Base-by-base conservation (phyloP, 192 early-diverging fungal species). In the Radiomyces spectabilis region DNA sequence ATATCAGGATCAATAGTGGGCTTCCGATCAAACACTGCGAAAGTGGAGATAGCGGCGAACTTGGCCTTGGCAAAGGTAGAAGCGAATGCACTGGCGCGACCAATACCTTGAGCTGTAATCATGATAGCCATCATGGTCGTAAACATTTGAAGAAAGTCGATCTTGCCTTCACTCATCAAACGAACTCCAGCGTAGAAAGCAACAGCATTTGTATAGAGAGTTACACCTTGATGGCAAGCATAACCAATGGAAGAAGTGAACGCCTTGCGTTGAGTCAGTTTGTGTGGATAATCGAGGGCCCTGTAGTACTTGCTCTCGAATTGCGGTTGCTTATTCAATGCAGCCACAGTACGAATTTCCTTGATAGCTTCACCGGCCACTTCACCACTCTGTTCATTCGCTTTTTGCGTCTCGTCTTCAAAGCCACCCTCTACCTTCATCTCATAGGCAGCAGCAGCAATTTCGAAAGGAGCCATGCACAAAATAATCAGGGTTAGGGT, bases 311-410 rank as follows among this genome's bases (percentile, higher is more conserved):
- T 71, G 15, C 68, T 51, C 50, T 83, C 79, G 60, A 97, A 95
- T 21, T 66, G 63, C 18, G 69, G 59, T 63, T 93, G 83, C 40
- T 83, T 79, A 13, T 79, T 86, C 27, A 97, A 75, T 5, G 90
- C 74, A 27, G 86, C 80, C 21, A 97, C 87, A 1, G 94, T 97
- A 41, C 89, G 87, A 25, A 97, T 86, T 49, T 88, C 84, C 16
- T 78, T 66, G 27, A 95, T 85, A 4, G 90, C 86, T 70, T 97
- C 91, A 59, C 80, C 76, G 22, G 92, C 89, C 51, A 89, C 80
- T 66, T 92, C 83, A 51, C 85, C 89, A 15, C 85, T 81, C 26
- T 74, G 59, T 56, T 89, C 86, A 71, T 93, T 90, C 1, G 86
- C 84, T 41, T 68, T 76, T 63, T 88, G 84, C 24, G 80, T 83